Evolutionary conservation across 1,139 yeast species (phyloP).

Genomic region (Protomyces inouyei): DNA sequence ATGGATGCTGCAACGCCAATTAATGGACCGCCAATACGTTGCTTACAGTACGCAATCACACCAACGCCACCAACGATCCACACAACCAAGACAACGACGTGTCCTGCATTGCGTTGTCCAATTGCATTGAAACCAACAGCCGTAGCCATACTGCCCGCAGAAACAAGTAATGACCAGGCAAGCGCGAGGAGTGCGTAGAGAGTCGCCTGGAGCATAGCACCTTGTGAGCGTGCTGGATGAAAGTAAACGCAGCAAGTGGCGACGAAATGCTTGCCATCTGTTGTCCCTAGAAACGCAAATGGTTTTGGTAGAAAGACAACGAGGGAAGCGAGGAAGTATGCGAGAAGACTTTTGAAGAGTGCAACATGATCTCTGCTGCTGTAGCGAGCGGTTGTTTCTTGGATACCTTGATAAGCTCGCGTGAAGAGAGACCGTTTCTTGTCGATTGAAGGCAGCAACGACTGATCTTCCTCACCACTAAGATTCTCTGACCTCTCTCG

Average conservation of each 20-base stretch:
- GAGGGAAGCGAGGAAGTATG: conserved; percentile 66
- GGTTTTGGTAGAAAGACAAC: conserved; percentile 66
- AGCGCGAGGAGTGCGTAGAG: conserved; percentile 57
- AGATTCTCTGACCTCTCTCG: neutral
- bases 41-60: conserved; percentile 62
- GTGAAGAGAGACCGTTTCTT: neutral
- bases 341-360: conserved; percentile 60
- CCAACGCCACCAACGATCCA: conserved; percentile 59
- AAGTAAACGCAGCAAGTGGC: conserved; percentile 82
- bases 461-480: neutral
- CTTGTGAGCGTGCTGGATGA: conserved; percentile 74
- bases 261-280: conserved; percentile 74
- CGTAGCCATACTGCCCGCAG: conserved; percentile 52
- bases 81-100: conserved; percentile 51
- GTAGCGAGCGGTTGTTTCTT: neutral
- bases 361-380: conserved; percentile 9
- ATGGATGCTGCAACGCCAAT: conserved; percentile 78
- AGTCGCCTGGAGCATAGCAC: conserved; percentile 73
- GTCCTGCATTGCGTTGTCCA: conserved; percentile 53
- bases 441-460: neutral
- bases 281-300: conserved; percentile 53
- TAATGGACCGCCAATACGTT: conserved; percentile 59
- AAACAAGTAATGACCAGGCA: conserved; percentile 53
- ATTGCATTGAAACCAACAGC: conserved; percentile 48
- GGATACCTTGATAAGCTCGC: neutral